A percentile compares a stretch with the other conserved stretches of the same genome.
Conservation (phyloP, 208 protist genomes). For the Kentomonas sorsogonicus region DNA sequence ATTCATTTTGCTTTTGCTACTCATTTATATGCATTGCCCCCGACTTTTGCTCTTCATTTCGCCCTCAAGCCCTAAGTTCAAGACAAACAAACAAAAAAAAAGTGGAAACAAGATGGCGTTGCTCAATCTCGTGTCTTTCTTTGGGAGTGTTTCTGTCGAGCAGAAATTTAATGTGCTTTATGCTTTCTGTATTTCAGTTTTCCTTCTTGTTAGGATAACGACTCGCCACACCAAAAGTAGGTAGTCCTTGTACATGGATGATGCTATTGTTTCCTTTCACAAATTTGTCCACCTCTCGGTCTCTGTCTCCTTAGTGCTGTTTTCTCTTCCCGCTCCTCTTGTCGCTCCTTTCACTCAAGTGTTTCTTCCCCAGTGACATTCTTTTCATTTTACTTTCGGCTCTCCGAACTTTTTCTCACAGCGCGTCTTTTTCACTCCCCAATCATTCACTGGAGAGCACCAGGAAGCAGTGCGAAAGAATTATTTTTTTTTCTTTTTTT, state of each 20-base stretch:
- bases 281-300: neutral
- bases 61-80: neutral
- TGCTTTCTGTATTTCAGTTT: no score
- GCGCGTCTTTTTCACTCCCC: no score
- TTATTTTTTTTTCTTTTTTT: conserved; percentile 1
- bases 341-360: neutral
- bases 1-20: neutral
- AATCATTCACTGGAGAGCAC: no score
- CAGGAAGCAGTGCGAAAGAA: no score
- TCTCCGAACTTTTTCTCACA: no score
- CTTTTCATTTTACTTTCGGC: conserved; percentile 12
- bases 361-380: neutral
- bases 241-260: no score
- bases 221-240: no score
- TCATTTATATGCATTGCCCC: neutral
- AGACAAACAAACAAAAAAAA: neutral
- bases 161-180: no score
- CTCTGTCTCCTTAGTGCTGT: neutral
- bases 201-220: no score
- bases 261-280: neutral
- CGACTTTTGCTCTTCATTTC: neutral
- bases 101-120: conserved; percentile 3
- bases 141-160: no score
- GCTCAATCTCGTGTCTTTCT: neutral
- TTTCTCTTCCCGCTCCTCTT: neutral